phyloP scores from a whole-genome alignment of 192 early-diverging fungal species.

The Obelidium mucronatum region DNA sequence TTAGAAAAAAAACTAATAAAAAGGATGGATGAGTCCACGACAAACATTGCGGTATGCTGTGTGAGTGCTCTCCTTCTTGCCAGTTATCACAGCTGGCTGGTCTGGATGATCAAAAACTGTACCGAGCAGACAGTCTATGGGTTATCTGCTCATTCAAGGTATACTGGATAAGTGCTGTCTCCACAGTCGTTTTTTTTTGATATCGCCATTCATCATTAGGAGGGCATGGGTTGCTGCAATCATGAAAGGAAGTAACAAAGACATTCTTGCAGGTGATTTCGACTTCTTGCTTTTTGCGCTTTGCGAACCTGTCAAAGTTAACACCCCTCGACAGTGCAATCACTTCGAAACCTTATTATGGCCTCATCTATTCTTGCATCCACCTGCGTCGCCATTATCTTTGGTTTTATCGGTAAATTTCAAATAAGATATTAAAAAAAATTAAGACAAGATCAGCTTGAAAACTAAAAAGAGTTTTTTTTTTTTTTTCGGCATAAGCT shows the following conservation, averaged over 20 bases:
- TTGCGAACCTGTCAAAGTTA: not conserved
- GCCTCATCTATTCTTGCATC: constrained; percentile 50
- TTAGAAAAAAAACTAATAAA: not conserved
- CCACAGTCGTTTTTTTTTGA: not conserved
- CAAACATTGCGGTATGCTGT: constrained; percentile 33
- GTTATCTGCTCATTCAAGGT: constrained; percentile 35
- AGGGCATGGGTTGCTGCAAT: constrained; percentile 48
- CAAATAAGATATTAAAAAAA: not conserved
- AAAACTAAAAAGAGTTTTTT: no score
- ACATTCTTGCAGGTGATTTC: constrained; percentile 43
- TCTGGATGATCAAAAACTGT: constrained; percentile 9
- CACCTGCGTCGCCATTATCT: constrained; percentile 40
- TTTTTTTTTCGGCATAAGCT: not conserved
- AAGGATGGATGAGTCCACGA: not conserved
- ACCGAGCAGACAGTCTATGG: constrained; percentile 49
- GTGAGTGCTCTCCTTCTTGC: constrained; percentile 19
- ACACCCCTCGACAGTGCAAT: constrained; percentile 34
- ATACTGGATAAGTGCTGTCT: not conserved
- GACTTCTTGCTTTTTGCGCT: not conserved
- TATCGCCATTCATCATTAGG: not conserved
- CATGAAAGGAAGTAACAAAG: constrained; percentile 48
- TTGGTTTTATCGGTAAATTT: constrained; percentile 22
- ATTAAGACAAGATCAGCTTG: no score
- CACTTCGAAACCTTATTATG: constrained; percentile 54
- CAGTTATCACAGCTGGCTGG: constrained; percentile 42